Evolutionary conservation across 768 basidiomycete genomes (phyloP).

Genomic region (Tylopilus balloui): DNA sequence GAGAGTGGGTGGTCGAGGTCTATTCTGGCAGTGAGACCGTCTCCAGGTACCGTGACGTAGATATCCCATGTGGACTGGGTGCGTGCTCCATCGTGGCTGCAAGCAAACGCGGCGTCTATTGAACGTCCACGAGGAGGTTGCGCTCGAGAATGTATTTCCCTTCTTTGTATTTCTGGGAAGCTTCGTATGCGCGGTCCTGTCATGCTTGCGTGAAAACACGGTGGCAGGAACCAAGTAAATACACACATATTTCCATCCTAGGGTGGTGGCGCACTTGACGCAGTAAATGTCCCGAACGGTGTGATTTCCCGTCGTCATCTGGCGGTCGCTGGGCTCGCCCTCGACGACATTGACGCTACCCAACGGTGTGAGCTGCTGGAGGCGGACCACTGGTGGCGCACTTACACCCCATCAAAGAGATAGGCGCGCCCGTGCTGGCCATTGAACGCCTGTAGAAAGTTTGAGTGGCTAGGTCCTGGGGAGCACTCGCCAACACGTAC

Average conservation of each 20-base stretch:
- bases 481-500: conserved; percentile 39
- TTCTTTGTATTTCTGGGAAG: conserved; percentile 95
- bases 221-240: neutral
- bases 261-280: conserved; percentile 75
- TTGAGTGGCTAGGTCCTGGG: conserved; percentile 11
- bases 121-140: conserved; percentile 81
- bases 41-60: conserved; percentile 7
- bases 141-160: conserved; percentile 97
- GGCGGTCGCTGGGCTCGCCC: conserved; percentile 85
- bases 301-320: conserved; percentile 97
- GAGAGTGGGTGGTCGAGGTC: conserved; percentile 12
- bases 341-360: conserved; percentile 85
- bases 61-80: conserved; percentile 8
- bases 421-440: conserved; percentile 96
- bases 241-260: conserved; percentile 97
- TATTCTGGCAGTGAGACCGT: conserved; percentile 16
- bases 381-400: conserved; percentile 15
- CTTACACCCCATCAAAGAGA: conserved; percentile 92
- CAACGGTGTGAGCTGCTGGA: conserved; percentile 5
- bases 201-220: conserved; percentile 2
- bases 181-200: conserved; percentile 89
- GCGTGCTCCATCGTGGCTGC: conserved; percentile 6
- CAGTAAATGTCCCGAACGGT: conserved; percentile 96
- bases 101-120: conserved; percentile 40
- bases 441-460: conserved; percentile 75